A percentile compares a stretch with the other conserved stretches of the same genome.
phyloP scores from a whole-genome alignment of 306 rosid species.

The Cucumis melo region DNA sequence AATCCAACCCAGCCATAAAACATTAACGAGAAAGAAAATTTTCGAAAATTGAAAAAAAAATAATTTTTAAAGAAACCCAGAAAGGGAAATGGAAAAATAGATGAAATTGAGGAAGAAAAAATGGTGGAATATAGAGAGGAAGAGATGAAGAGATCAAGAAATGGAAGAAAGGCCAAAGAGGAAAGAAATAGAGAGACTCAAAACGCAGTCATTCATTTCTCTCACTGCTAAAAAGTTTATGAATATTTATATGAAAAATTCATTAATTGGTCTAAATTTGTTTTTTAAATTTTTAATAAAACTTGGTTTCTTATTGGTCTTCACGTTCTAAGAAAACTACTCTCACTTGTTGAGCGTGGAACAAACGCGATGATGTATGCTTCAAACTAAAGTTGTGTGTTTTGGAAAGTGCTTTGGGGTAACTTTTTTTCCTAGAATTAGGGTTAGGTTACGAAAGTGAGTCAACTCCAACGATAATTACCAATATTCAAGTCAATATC shows the following conservation, averaged over 20 bases:
- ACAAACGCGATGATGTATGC: constrained; percentile 1
- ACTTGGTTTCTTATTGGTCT: neutral
- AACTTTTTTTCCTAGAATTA: neutral
- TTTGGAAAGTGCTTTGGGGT: neutral
- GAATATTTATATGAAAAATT: constrained; percentile 3
- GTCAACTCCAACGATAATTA: too few relatives aligned
- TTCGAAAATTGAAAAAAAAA: neutral
- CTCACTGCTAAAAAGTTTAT: neutral
- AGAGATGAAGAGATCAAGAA: neutral
- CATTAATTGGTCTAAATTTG: neutral
- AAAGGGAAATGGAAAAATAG: neutral
- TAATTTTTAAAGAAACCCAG: neutral
- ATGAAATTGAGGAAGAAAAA: neutral
- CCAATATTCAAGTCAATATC: too few relatives aligned
- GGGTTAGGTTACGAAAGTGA: neutral
- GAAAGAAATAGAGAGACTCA: neutral
- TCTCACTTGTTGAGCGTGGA: neutral
- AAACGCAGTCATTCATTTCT: constrained; percentile 9
- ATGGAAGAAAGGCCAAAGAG: neutral
- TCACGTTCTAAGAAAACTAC: neutral
- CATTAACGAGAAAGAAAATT: neutral
- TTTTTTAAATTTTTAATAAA: neutral
- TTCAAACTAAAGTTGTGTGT: neutral
- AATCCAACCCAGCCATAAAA: constrained; percentile 11
- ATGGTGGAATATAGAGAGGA: neutral